phyloP scores from a whole-genome alignment of 2,329 filamentous ascomycete species.

The Penicillium sp. region DNA sequence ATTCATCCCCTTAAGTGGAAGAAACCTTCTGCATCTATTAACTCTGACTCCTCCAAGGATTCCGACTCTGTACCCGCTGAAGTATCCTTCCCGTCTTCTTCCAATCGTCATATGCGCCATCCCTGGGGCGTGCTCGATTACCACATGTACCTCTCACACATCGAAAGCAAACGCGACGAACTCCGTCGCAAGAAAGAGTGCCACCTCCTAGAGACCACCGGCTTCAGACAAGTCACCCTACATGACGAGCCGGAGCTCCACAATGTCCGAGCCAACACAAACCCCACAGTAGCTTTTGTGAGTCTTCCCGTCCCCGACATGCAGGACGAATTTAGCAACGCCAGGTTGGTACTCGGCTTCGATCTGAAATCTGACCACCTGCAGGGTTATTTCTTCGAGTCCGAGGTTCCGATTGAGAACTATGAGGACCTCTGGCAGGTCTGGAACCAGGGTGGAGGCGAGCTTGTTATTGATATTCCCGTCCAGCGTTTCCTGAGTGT shows the following conservation, averaged over 20 bases:
- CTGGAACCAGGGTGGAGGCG: conserved; percentile 15
- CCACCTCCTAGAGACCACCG: conserved; percentile 27
- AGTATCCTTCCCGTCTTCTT: not conserved
- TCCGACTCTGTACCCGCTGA: not conserved
- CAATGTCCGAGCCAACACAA: not conserved
- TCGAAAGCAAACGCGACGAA: conserved; percentile 24
- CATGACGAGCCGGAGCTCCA: conserved; percentile 18
- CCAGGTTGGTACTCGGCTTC: conserved; percentile 32
- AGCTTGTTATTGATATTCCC: conserved; percentile 24
- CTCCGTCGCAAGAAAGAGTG: conserved; percentile 22
- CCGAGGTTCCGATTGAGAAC: conserved; percentile 25
- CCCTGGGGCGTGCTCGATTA: conserved; percentile 37
- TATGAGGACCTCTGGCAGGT: conserved; percentile 28
- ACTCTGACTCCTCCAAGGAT: not conserved
- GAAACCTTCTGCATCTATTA: not conserved
- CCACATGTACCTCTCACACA: conserved; percentile 31
- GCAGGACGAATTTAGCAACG: conserved; percentile 15
- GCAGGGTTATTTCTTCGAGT: conserved; percentile 29
- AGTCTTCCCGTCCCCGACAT: conserved; percentile 26
- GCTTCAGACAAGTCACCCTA: conserved; percentile 27
- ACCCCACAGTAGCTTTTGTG: conserved; percentile 7
- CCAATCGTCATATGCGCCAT: conserved; percentile 14
- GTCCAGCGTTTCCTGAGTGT: conserved; percentile 23
- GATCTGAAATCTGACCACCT: conserved; percentile 23
- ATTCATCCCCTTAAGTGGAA: not conserved